Conservation (phyloP, 352 stramenopile genomes). For the Peronospora tabacina region DNA sequence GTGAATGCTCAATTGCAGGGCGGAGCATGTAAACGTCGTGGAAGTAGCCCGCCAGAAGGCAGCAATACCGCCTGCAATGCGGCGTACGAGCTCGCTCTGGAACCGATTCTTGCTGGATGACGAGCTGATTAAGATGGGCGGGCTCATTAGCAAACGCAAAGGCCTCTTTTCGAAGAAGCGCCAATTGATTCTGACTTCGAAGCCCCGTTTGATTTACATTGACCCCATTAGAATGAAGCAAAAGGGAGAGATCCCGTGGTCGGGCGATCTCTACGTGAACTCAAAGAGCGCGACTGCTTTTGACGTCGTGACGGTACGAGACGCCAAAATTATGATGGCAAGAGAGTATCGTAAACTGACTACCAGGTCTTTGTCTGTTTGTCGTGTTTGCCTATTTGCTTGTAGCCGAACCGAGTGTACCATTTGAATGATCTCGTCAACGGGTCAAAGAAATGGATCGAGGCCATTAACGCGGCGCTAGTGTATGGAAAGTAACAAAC, state of each 20-base stretch:
- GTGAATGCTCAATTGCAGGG: constrained; percentile 12
- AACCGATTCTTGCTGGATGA: constrained; percentile 84
- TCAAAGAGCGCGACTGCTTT: constrained; percentile 80
- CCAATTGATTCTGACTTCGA: constrained; percentile 81
- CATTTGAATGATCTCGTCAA: constrained; percentile 86
- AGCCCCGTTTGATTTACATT: constrained; percentile 86
- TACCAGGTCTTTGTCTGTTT: constrained; percentile 1
- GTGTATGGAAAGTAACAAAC: constrained; percentile 49
- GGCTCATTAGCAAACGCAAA: constrained; percentile 85
- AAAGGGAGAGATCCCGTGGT: constrained; percentile 86
- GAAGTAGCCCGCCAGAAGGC: constrained; percentile 77
- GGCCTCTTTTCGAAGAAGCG: constrained; percentile 85
- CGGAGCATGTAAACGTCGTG: constrained; percentile 55
- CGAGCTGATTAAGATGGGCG: constrained; percentile 80
- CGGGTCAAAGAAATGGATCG: constrained; percentile 86
- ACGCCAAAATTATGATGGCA: background rate
- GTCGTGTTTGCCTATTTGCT: no score
- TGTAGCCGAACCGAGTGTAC: constrained; percentile 79
- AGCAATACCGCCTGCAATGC: constrained; percentile 48
- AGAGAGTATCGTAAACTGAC: background rate
- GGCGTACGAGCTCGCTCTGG: constrained; percentile 73
- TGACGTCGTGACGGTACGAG: constrained; percentile 73
- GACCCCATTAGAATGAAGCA: constrained; percentile 87
- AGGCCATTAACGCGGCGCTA: constrained; percentile 80
- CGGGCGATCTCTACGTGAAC: constrained; percentile 75